Conservation (phyloP, 1,139 yeast species). For the Geotrichum siamense region DNA sequence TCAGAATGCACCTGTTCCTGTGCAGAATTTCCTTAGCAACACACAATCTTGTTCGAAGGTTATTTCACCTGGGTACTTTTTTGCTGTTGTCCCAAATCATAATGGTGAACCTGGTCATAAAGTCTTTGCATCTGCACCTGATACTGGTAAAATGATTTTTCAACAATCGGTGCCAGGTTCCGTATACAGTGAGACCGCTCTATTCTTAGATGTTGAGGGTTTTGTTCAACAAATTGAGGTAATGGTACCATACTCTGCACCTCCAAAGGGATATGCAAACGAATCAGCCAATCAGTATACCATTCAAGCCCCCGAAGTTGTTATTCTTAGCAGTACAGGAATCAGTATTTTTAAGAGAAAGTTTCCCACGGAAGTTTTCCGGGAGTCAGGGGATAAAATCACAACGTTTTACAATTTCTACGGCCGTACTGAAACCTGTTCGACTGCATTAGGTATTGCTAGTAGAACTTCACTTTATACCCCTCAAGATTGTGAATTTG, state of each 20-base stretch:
- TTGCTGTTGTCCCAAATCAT: conserved; percentile 41
- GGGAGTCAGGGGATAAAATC: conserved; percentile 57
- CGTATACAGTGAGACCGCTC: conserved; percentile 74
- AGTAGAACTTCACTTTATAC: conserved; percentile 43
- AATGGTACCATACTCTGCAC: conserved; percentile 61
- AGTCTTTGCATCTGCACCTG: conserved; percentile 71
- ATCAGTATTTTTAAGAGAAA: conserved; percentile 68
- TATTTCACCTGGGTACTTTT: conserved; percentile 76
- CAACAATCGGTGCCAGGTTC: conserved; percentile 35
- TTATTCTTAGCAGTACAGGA: conserved; percentile 74
- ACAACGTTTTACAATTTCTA: conserved; percentile 47
- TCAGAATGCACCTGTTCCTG: conserved; percentile 28
- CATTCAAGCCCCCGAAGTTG: conserved; percentile 49
- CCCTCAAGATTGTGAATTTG: conserved; percentile 39
- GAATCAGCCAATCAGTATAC: conserved; percentile 80
- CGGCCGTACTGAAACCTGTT: conserved; percentile 73
- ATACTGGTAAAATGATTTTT: conserved; percentile 66
- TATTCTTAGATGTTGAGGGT: conserved; percentile 56
- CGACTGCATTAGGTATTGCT: conserved; percentile 75
- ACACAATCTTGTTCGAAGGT: conserved; percentile 42
- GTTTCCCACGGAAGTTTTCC: conserved; percentile 72
- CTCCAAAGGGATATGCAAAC: conserved; percentile 71
- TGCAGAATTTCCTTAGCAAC: conserved; percentile 32
- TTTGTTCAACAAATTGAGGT: conserved; percentile 69
- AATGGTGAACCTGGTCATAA: conserved; percentile 34